phyloP scores from a whole-genome alignment of 139 green algal genomes.

The Microglena sp. region DNA sequence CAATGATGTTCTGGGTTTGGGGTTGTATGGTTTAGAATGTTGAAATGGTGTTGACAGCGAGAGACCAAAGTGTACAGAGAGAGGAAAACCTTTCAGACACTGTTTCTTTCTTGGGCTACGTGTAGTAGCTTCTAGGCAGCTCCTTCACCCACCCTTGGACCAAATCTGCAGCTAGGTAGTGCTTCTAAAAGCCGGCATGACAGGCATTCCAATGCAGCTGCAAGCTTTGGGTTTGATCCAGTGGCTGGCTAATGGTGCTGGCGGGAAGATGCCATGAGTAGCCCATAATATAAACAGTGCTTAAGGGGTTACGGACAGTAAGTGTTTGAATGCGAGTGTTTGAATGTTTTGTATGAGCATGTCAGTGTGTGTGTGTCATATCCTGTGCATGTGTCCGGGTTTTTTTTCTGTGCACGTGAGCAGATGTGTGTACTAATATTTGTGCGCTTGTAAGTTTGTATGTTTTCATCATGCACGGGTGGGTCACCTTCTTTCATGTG shows the following conservation, averaged over 20 bases:
- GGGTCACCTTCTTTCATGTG: not conserved
- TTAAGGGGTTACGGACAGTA: not conserved
- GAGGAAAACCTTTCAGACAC: not conserved
- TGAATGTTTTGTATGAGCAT: constrained; percentile 2
- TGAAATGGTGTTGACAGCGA: not conserved
- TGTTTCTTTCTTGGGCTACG: too few species aligned
- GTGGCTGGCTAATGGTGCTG: too few species aligned
- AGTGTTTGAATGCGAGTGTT: too few species aligned
- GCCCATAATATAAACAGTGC: too few species aligned
- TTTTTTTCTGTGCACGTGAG: not conserved
- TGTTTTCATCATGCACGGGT: not conserved
- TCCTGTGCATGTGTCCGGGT: not conserved
- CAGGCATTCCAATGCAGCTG: too few species aligned
- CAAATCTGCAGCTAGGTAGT: too few species aligned
- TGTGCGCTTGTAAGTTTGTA: not conserved
- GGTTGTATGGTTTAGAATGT: not conserved
- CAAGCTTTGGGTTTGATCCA: too few species aligned
- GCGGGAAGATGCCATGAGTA: too few species aligned
- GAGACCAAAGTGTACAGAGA: not conserved
- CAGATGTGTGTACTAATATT: not conserved
- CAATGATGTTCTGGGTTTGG: not conserved
- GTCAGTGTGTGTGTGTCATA: not conserved
- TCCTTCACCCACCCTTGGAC: too few species aligned
- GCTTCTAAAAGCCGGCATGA: too few species aligned
- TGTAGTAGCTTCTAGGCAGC: too few species aligned